These are phyloP conservation scores for Exophiala mesophila DNA, from an alignment of 2,329 filamentous ascomycete species.

Conservation along the genomic window DNA sequence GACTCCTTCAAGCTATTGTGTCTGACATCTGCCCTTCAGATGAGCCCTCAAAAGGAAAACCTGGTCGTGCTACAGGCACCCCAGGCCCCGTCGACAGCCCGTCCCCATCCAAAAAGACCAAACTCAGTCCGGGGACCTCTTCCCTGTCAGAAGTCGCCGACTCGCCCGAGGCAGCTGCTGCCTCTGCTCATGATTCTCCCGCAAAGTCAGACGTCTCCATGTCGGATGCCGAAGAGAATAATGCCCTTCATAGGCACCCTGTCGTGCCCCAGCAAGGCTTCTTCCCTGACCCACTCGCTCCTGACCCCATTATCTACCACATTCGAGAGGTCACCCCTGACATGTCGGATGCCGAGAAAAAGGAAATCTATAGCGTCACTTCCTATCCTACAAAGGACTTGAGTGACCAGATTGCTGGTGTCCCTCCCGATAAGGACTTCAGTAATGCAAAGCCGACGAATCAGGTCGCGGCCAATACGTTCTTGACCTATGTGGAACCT, in stretches of 20 bases:
- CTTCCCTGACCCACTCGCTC: slow-evolving; percentile 82
- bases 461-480: slow-evolving; percentile 90
- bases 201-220: slow-evolving; percentile 61
- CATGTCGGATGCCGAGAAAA: slow-evolving; percentile 81
- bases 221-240: slow-evolving; percentile 43
- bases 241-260: slow-evolving; percentile 55
- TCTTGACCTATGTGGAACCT: slow-evolving; percentile 85
- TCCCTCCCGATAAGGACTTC: slow-evolving; percentile 90
- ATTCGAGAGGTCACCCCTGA: slow-evolving; percentile 68
- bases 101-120: slow-evolving; percentile 28
- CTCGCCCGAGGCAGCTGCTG: slow-evolving; percentile 36
- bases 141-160: slow-evolving; percentile 28
- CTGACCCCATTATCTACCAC: slow-evolving; percentile 90
- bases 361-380: slow-evolving; percentile 81
- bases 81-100: slow-evolving; percentile 24
- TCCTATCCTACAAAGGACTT: slow-evolving; percentile 77
- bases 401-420: slow-evolving; percentile 77
- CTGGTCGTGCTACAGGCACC: slow-evolving; percentile 15
- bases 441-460: slow-evolving; percentile 89
- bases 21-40: slow-evolving; percentile 13
- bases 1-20: not conserved
- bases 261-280: slow-evolving; percentile 75
- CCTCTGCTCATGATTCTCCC: slow-evolving; percentile 57
- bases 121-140: slow-evolving; percentile 27
- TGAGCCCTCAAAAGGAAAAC: slow-evolving; percentile 18